Base-by-base conservation (phyloP, 176 grass and related monocot species). In the Hyparrhenia diplandra region DNA sequence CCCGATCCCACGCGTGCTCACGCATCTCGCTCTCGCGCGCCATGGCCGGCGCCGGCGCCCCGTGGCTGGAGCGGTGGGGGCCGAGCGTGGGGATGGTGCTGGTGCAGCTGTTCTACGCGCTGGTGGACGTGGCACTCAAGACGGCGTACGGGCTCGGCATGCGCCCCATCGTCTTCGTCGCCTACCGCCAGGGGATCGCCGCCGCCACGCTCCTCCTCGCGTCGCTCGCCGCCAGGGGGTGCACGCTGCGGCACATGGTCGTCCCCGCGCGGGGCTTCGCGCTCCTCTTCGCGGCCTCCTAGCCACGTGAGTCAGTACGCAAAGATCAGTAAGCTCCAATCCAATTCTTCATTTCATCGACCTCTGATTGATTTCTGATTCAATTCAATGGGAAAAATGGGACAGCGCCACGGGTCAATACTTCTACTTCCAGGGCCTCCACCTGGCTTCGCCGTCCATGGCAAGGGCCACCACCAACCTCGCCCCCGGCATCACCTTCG, bases 101-200 rank as follows among this genome's bases (percentile, higher is more conserved):
- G 67, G 71, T 83, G 74, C 86, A 92, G 86, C 66, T 66, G 28
- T 89, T 89, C 85, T 83, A 89, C 86, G 79, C 86, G 74, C 59
- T 79, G 73, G 82, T 92, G 86, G 86, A 88, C 83, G 66, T 92
- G 45, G 82, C 83, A 60, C 82, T 72, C 78, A 86, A 92, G 75
- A 67, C 85, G 66, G 86, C 78, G 4, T 75, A 68, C 74, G 55
- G 65, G 37, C 83, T 89, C 0, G 90, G 90, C 46, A 85, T 89
- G 86, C 79, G 90, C 3, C 79, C 86, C 83, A 89, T 89, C 65
- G 78, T 86, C 69, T 89, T 89, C 62, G 74, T 92, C 67, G 86
- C 87, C 40, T 89, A 92, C 57, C 83, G 90, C 67, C 86, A 92
- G 82, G 83, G 69, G 67, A 80, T 92, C 59, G 86, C 79, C 40